A percentile compares a stretch with the other conserved stretches of the same genome.
phyloP scores from a whole-genome alignment of 768 basidiomycete genomes.

The Mycena polygramma region DNA sequence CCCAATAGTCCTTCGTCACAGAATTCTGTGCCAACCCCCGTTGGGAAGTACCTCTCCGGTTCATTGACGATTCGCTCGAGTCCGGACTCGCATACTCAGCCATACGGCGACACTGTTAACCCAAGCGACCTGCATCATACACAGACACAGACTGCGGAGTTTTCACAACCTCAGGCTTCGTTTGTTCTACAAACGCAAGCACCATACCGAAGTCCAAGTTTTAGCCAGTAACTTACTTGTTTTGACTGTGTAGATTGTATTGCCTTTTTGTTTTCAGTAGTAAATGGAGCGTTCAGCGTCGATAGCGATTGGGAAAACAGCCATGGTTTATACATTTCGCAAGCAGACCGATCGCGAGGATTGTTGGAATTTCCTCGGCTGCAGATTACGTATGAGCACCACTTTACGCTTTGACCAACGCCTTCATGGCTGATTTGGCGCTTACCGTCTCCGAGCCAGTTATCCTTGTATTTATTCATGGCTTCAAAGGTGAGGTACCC shows the following conservation, averaged over 20 bases:
- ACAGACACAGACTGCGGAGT: constrained; percentile 1
- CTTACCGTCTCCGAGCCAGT: constrained; percentile 58
- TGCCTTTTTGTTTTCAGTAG: background rate
- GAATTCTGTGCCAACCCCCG: background rate
- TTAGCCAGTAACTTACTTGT: constrained; percentile 42
- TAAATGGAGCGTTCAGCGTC: background rate
- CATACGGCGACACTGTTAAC: constrained; percentile 8
- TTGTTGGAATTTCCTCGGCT: no score
- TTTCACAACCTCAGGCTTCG: background rate
- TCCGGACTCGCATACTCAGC: background rate
- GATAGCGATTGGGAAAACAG: no score
- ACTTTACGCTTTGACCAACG: constrained; percentile 3
- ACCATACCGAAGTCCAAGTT: constrained; percentile 64
- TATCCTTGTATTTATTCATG: constrained; percentile 84
- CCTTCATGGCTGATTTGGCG: background rate
- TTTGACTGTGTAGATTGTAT: no score
- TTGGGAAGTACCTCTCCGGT: constrained; percentile 20
- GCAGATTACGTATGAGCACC: background rate
- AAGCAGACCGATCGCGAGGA: no score
- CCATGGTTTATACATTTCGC: no score
- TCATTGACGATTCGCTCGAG: constrained; percentile 16
- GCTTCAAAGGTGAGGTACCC: constrained; percentile 51
- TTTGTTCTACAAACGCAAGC: constrained; percentile 61
- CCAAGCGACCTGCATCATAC: constrained; percentile 8
- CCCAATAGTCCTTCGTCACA: background rate